Base-by-base conservation (phyloP, 805 yeast species). In the Cyberlindnera samutprakarnensis region DNA sequence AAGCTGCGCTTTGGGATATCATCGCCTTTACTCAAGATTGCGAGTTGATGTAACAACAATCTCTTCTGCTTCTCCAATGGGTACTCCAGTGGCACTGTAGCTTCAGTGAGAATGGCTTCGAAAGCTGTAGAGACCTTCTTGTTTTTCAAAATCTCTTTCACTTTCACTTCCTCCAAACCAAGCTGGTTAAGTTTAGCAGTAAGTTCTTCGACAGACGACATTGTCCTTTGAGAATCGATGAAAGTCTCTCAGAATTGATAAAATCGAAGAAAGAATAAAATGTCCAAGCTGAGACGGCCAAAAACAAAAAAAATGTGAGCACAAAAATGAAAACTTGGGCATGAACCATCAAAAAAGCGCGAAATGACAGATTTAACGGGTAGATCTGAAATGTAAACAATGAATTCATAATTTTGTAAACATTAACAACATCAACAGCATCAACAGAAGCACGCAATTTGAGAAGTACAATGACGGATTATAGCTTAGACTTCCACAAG, bases 91-190 rank as follows among this genome's bases (percentile, higher is more conserved):
- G 61, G 51, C 2, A 48, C 37, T 2, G 46, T 27, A 15, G 70
- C 62, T 32, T 72, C 74, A 16, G 53, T 47, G 34, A 82, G 64
- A 37, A 87, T 69, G 23, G 71, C 71, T 19, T 65, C 68, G 32
- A 92, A 67, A 2, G 94, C 73, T 25, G 64, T 63, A 13, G 90
- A 72, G 25, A 88, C 94, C 57, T 88, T 88, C 54, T 78, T 77
- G 63, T 92, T 90, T 57, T 86, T 90, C 35, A 75, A 57, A 36
- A 87, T 78, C 52, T 92, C 97, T 30, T 75, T 72, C 38, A 83
- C 67, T 55, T 84, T 85, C 45, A 75, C 66, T 13, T 80, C 90
- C 45, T 71, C 75, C 44, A 83, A 74, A 11, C 94, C 94, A 36
- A 79, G 42, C n/a, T 44, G 39, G 33, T 51, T 44, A 31, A 66